Conservation (phyloP, 208 protist genomes). For the Trypanosoma congolense region DNA sequence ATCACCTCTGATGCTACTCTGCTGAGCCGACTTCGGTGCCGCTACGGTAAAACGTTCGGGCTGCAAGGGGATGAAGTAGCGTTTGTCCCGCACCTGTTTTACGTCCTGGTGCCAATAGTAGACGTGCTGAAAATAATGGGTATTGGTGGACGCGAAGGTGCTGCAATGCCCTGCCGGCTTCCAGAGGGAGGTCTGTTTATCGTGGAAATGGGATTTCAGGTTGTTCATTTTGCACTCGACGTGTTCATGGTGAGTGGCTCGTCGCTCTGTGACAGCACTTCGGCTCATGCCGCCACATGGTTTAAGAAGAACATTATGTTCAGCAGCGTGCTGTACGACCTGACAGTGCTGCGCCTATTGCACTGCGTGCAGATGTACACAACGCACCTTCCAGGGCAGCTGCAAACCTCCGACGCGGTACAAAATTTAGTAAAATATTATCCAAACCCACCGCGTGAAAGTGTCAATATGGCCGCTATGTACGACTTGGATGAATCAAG, state of each 20-base stretch:
- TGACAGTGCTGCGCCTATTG: slow-evolving; percentile 36
- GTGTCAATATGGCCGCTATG: slow-evolving; percentile 43
- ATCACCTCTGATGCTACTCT: slow-evolving; percentile 59
- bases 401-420: slow-evolving; percentile 38
- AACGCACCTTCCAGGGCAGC: slow-evolving; percentile 35
- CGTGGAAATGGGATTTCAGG: slow-evolving; percentile 84
- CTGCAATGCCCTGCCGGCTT: too few relatives aligned
- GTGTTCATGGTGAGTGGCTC: slow-evolving; percentile 76
- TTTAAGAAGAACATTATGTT: slow-evolving; percentile 76
- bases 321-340: slow-evolving; percentile 77
- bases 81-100: slow-evolving; percentile 22
- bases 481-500: slow-evolving; percentile 61
- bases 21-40: slow-evolving; percentile 69
- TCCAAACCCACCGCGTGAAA: slow-evolving; percentile 56
- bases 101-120: slow-evolving; percentile 25
- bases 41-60: slow-evolving; percentile 73
- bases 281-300: slow-evolving; percentile 51
- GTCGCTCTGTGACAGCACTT: slow-evolving; percentile 36
- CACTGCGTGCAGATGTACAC: slow-evolving; percentile 36
- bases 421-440: slow-evolving; percentile 69
- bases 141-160: slow-evolving; percentile 9
- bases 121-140: slow-evolving; percentile 9
- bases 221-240: slow-evolving; percentile 84
- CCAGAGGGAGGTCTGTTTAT: slow-evolving; percentile 62
- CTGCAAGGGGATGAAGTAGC: slow-evolving; percentile 20